Base-by-base conservation (phyloP, 1,139 yeast species). In the Kazachstania sp. region DNA sequence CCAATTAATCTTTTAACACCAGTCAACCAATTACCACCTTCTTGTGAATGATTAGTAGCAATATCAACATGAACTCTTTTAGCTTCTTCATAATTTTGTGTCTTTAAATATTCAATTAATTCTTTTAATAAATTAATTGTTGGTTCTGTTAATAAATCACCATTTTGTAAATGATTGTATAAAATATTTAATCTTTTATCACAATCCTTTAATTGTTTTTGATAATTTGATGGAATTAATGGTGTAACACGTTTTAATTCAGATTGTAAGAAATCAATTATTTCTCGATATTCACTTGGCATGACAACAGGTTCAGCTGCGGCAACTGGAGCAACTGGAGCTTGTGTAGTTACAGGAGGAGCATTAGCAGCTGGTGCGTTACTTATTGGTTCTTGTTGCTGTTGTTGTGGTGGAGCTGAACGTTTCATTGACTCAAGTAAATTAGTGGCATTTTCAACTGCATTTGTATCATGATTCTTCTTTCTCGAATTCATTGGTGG, bases 1-100 rank as follows among this genome's bases (percentile, higher is more conserved):
- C 84, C 86, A 52, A 92, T 81, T 56, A 92, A 75, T 58, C 97
- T 79, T 68, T 85, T 87, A 45, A 92, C 83, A 59, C 98, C 98
- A 26, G 86, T 80, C 71, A 86, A 80, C 98, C 98, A 92, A 58
- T 84, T 81, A 12, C 95, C 95, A 54, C 86, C 79, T 65, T 90
- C 95, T 39, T 77, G 80, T 44, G 83, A 76, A 56, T 78, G 77
- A 37, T 77, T 75, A 8, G 88, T 76, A 43, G 86, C 77, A 55
- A 92, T 75, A 46, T 81, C 79, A 43, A 74, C 67, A 54, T 78
- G 78, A 45, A 78, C 58, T 12, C 74, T 69, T 46, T 75, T 68
- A 1, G 97, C 97, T 12, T 71, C 70, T 13, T 68, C 67, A 62
- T 72, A 86, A 54, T 86, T 82, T 52, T 74, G 73, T 15, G 63